Base-by-base conservation (phyloP, 345 rosid genomes). In the Turritis glabra region DNA sequence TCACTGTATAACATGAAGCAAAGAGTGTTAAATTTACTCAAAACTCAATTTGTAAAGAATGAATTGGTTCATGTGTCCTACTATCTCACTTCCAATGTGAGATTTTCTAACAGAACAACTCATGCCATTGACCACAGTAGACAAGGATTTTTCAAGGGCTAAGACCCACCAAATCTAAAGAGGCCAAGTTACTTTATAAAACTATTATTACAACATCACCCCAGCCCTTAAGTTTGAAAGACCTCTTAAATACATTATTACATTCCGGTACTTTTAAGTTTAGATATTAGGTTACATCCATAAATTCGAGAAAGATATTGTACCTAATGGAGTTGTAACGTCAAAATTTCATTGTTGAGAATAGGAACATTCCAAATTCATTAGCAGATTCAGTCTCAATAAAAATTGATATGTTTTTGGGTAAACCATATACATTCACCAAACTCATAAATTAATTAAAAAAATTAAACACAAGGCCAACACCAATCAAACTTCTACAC, bases 351-450 rank as follows among this genome's bases (percentile, higher is more conserved):
- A 38, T 71, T 13, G 32, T 8, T 27, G 15, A 26, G 5, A 38
- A 61, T 60, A 37, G 29, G 1, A 48, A 48, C 7, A 23, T 61
- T 61, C 13, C 38, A 72, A 50, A 72, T 52, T 43, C 6, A 15
- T 22, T 5, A 46, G 57, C 12, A 23, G 10, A 13, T 33, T 37
- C n/a, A 48, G 38, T 62, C 2, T 43, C 18, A 19, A 27, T 21
- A 46, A 22, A 41, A n/a, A 11, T 2, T 3, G 2, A 29, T 23
- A 41, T 22, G 1, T 8, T 64, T 32, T 73, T 23, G 29, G 56
- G n/a, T 30, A 64, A 8, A 64, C 15, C 69, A 63, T 40, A 60
- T 25, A 38, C 41, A 38, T 37, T 11, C 46, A 73, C 54, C 63
- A 53, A 40, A 53, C 25, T 41, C 46, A 37, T 51, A 29, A 29